Evolutionary conservation across 2,329 filamentous ascomycete species (phyloP), one percentile per base, ranked within the genome.

Genomic region (Fusarium humuli): DNA sequence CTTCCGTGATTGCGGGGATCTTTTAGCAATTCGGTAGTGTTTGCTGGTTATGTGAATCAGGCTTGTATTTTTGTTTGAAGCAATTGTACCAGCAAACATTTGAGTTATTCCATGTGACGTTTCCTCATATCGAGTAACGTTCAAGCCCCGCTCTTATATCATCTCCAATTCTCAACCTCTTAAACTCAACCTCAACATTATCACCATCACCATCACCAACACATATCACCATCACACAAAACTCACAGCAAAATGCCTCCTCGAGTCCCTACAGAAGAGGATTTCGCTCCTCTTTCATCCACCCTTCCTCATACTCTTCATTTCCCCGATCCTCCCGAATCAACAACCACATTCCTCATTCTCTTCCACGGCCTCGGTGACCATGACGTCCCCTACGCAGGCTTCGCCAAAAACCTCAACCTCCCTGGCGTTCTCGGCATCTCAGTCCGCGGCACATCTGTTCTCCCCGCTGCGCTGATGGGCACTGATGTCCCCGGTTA

Each of bases 321-420:
- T 71, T 85, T 83, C 76, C 85, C 86, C 44, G 78, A 82, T 29
- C 84, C 86, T 23, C 81, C 86, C 40, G 88, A 91, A 65, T 86
- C 87, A 14, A 88, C 91, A 12, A 92, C 90, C 45, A 91, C 94
- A 73, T 85, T 97, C 72, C 88, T 97, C 67, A 82, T 97, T 76
- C 87, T 97, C 54, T 88, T 97, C 61, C 94, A 97, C 79, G 94
- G 94, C 69, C 87, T 97, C 14, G 94, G 94, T 67, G 94, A 97
- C 81, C 89, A 87, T 34, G 87, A 93, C 64, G 75, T 78, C 5
- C 85, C 92, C 37, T 97, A 96, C 78, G 86, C 88, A 64, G 81
- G 82, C 46, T 91, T 97, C 66, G 92, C 90, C 22, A 83, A 84
- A 60, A 89, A 88, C 71, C 81, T 97, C 65, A 84, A 86, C 65